Conservation (phyloP, 176 grass and related monocot species). For the Panicum miliaceum region DNA sequence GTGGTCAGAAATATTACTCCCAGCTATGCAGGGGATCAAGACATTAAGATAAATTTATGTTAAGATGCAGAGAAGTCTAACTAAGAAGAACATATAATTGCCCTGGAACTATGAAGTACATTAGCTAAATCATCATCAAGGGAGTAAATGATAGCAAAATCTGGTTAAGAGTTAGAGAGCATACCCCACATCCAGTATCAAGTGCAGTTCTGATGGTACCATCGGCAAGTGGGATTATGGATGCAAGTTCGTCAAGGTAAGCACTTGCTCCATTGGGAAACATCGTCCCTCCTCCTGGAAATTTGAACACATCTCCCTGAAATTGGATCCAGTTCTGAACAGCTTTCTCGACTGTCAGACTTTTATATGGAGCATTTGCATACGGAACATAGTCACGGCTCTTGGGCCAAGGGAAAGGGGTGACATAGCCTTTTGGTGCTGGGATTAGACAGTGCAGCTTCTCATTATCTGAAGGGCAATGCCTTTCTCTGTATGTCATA, state of each 20-base stretch:
- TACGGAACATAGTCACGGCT: slow-evolving; percentile 77
- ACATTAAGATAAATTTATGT: slow-evolving; percentile 10
- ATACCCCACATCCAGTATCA: slow-evolving; percentile 92
- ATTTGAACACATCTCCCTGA: slow-evolving; percentile 77
- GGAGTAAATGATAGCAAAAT: slow-evolving; percentile 33
- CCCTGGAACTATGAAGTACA: slow-evolving; percentile 38
- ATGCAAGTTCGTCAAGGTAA: slow-evolving; percentile 83
- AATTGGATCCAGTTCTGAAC: slow-evolving; percentile 79
- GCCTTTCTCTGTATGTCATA: slow-evolving; percentile 79
- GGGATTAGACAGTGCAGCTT: slow-evolving; percentile 79
- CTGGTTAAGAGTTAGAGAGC: slow-evolving; percentile 8
- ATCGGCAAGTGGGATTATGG: slow-evolving; percentile 69
- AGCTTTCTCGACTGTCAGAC: slow-evolving; percentile 66
- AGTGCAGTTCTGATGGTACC: slow-evolving; percentile 82
- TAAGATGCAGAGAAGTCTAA: slow-evolving; percentile 10
- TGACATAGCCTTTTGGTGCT: slow-evolving; percentile 76
- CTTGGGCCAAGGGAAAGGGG: slow-evolving; percentile 84
- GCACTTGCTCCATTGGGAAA: slow-evolving; percentile 73
- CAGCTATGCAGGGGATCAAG: slow-evolving; percentile 12
- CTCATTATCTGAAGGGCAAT: slow-evolving; percentile 68
- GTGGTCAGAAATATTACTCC: slow-evolving; percentile 29
- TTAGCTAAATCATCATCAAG: slow-evolving; percentile 26
- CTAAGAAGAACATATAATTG: slow-evolving; percentile 23
- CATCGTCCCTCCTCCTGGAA: slow-evolving; percentile 77
- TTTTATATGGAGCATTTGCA: slow-evolving; percentile 82